Percentiles rank a stretch among this genome's conserved stretches.
phyloP scores from a whole-genome alignment of 805 yeast species.

The Yamadazyma sp. region DNA sequence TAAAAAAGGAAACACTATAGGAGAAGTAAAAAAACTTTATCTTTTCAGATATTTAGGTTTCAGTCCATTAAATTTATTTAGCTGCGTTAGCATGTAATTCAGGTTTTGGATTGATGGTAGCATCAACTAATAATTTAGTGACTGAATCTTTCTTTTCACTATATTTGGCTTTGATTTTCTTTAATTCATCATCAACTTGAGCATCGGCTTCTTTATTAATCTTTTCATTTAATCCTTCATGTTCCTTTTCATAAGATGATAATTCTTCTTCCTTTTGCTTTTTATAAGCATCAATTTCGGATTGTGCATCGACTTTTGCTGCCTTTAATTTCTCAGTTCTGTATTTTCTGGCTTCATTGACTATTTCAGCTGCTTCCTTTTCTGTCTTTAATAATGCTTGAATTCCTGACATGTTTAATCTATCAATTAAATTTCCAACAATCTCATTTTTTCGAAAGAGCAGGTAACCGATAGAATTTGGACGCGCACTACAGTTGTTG shows the following conservation, averaged over 20 bases:
- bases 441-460: no score
- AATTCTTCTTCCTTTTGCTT: conserved; percentile 79
- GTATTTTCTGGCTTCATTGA: conserved; percentile 86
- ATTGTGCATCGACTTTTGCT: conserved; percentile 89
- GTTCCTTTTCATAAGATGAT: conserved; percentile 65
- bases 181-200: conserved; percentile 67
- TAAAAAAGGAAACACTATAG: background rate
- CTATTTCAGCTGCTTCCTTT: conserved; percentile 95
- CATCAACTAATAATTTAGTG: conserved; percentile 71
- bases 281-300: conserved; percentile 86
- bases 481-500: no score
- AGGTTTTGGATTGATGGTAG: conserved; percentile 77
- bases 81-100: conserved; percentile 77
- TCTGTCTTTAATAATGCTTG: conserved; percentile 84
- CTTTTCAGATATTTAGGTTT: background rate
- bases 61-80: conserved; percentile 1
- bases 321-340: conserved; percentile 88
- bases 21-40: background rate
- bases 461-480: no score
- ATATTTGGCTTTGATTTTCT: conserved; percentile 63
- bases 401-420: no score
- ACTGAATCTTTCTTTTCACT: conserved; percentile 63
- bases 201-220: conserved; percentile 78
- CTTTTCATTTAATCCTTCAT: conserved; percentile 70
- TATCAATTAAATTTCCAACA: no score